Percentiles rank a stretch among this genome's conserved stretches.
Conservation (phyloP, 2,329 filamentous ascomycete species). For the Pseudogymnoascus sp. region DNA sequence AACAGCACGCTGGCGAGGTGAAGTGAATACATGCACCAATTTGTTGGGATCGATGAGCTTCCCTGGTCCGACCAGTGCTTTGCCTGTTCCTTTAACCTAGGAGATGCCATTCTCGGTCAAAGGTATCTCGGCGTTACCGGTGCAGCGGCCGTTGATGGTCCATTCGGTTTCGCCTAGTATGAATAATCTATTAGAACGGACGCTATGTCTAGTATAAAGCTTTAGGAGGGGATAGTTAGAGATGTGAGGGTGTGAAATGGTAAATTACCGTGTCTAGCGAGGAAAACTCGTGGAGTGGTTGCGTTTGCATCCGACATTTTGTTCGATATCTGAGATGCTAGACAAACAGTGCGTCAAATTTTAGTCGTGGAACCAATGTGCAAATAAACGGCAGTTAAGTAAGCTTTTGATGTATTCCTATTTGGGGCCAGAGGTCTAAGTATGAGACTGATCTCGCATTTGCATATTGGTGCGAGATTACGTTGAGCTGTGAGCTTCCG, state of each 20-base stretch:
- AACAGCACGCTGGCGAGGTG: slow-evolving; percentile 34
- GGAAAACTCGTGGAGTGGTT: neutral
- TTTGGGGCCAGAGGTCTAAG: neutral
- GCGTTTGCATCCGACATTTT: neutral
- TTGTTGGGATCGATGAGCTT: slow-evolving; percentile 36
- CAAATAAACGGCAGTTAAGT: neutral
- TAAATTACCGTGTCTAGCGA: neutral
- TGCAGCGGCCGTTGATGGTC: neutral
- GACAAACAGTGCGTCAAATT: neutral
- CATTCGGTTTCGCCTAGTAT: neutral
- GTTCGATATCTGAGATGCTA: neutral
- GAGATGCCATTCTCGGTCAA: neutral
- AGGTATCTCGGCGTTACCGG: neutral
- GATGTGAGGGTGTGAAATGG: neutral
- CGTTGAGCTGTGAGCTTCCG: neutral
- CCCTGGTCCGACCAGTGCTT: slow-evolving; percentile 11
- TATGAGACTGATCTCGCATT: neutral
- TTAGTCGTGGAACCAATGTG: neutral
- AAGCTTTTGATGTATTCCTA: neutral
- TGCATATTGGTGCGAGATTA: neutral
- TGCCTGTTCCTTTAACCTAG: neutral
- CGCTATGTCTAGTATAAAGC: neutral
- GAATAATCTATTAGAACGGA: neutral
- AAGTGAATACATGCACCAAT: slow-evolving; percentile 34
- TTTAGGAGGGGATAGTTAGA: neutral